Evolutionary conservation across 1,284 basidiomycete genomes (phyloP).

Genomic region (Melampsora americana): DNA sequence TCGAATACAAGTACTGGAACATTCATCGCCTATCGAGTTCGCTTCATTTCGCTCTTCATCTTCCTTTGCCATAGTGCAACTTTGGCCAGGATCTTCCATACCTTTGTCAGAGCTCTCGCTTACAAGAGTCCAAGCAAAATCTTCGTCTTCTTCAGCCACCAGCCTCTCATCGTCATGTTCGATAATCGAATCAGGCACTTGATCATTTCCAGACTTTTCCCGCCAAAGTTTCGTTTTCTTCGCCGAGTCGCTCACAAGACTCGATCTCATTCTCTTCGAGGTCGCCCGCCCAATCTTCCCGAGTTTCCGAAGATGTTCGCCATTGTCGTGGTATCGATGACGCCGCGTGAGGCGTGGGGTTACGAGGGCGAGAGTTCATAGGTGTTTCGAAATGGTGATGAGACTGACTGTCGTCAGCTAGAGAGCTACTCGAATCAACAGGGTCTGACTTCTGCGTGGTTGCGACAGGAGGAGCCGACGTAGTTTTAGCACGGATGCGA

Average conservation of each 20-base stretch:
- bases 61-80: too few species aligned
- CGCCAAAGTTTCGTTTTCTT: too few species aligned
- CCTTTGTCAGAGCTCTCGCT: too few species aligned
- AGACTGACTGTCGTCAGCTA: background rate
- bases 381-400: background rate
- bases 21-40: too few species aligned
- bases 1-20: too few species aligned
- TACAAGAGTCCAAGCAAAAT: background rate
- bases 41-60: too few species aligned
- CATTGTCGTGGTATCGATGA: background rate
- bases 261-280: too few species aligned
- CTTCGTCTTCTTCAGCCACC: background rate
- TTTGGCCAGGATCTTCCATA: too few species aligned
- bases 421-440: background rate
- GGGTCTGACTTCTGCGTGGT: background rate
- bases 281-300: background rate
- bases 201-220: background rate
- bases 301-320: background rate
- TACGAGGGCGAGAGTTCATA: slow-evolving; percentile 6
- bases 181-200: background rate
- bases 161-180: slow-evolving; percentile 2
- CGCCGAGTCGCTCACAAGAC: too few species aligned
- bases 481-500: slow-evolving; percentile 45
- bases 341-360: slow-evolving; percentile 4
- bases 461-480: background rate